Conservation (phyloP, 225 moss, liverwort and hornwort genomes). For the Polytrichum formosum region DNA sequence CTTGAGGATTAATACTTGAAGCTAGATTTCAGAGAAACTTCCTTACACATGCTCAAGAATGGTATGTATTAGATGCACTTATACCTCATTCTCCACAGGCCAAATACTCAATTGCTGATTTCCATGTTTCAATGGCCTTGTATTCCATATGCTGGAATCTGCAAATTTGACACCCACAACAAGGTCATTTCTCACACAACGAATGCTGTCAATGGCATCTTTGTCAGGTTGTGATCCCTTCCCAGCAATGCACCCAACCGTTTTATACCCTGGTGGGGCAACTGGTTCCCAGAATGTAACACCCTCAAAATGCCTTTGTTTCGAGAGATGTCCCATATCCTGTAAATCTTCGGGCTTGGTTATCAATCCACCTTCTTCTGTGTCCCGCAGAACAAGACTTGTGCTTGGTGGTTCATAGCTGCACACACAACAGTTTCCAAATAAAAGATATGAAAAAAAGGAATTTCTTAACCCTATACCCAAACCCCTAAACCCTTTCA, state of each 20-base stretch:
- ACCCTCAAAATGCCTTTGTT: conserved; percentile 52
- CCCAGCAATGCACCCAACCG: conserved; percentile 79
- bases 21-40: no score
- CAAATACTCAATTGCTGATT: conserved; percentile 79
- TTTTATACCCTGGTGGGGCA: conserved; percentile 76
- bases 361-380: conserved; percentile 62
- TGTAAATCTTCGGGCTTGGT: conserved; percentile 64
- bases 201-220: conserved; percentile 50
- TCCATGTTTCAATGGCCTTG: conserved; percentile 36
- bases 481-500: no score
- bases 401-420: conserved; percentile 89
- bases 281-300: conserved; percentile 89
- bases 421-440: conserved; percentile 11
- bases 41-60: no score
- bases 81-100: conserved; percentile 91
- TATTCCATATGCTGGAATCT: conserved; percentile 67
- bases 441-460: no score
- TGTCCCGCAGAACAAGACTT: conserved; percentile 80
- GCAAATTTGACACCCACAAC: conserved; percentile 73
- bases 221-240: conserved; percentile 49
- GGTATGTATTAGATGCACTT: no score
- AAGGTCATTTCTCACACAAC: conserved; percentile 86
- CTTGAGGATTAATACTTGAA: no score
- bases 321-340: conserved; percentile 62
- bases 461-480: no score